Evolutionary conservation across 2,329 filamentous ascomycete species (phyloP), one percentile per base, ranked within the genome.

Genomic region (Penicillium sp.): DNA sequence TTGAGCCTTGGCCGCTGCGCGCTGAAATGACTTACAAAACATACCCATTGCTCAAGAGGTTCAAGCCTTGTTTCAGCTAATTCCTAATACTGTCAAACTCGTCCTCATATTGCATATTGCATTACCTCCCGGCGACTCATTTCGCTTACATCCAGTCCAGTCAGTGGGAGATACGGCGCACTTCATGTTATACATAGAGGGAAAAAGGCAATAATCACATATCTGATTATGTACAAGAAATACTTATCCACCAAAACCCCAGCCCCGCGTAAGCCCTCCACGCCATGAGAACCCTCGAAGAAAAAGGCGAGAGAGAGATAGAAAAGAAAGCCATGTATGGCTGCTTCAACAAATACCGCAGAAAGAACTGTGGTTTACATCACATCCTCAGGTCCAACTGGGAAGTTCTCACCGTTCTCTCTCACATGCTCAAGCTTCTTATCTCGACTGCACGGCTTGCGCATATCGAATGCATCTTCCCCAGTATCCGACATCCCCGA

Each of bases 381-480:
- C 18, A 99, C 92, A 75, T 97, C 90, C 57, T 90, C 86, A 2
- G 92, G 90, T 46, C 83, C 79, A 27, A 99, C 91, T 64, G 83
- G 81, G 69, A 90, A 86, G 55, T 85, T 80, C 77, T 94, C 89
- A 18, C 94, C 94, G 64, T 93, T 85, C 51, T 87, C 83, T 61
- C 94, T 83, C 46, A 96, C 82, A 73, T 95, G 90, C 72, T 89
- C 83, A 55, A 82, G 77, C 53, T 87, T 83, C 72, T 82, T 84
- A 75, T 99, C 94, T 67, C 92, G 83, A 74, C 84, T 89, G 77
- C 93, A 85, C 37, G 91, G 85, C 72, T 97, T 97, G 61, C 94
- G 85, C 94, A 99, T 99, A 76, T 99, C 94, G 72, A 90, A 94
- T 18, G 93, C 94, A 77, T 97, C 93, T 74, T 96, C 91, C 48